Percentiles rank a stretch among this genome's conserved stretches.
phyloP scores from a whole-genome alignment of 176 grass and related monocot species.

The Carex pumila region DNA sequence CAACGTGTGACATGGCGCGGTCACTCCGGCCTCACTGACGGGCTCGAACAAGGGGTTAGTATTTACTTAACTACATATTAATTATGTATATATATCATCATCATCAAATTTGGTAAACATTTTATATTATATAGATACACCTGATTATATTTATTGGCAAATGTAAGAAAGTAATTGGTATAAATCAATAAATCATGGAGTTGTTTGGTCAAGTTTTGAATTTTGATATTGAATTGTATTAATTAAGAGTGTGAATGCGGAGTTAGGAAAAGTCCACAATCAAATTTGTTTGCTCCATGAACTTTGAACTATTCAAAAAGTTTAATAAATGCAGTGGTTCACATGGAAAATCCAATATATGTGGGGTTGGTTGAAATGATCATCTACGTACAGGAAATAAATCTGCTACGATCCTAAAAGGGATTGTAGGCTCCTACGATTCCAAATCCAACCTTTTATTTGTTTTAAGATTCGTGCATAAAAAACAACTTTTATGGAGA shows the following conservation, averaged over 20 bases:
- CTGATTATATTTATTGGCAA: not conserved
- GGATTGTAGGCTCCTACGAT: no score
- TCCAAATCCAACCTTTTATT: no score
- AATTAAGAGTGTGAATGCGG: not conserved
- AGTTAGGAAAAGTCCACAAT: not conserved
- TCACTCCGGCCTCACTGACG: constrained; percentile 91
- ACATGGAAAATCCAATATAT: not conserved
- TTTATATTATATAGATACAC: no score
- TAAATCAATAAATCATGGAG: no score
- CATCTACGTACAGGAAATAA: not conserved
- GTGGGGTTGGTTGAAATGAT: not conserved
- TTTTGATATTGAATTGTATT: not conserved
- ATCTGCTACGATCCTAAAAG: no score
- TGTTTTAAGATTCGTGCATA: no score
- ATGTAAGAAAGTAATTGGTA: not conserved
- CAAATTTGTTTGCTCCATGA: not conserved
- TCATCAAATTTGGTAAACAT: not conserved
- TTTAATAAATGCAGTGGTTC: not conserved
- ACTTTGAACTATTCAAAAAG: constrained; percentile 8
- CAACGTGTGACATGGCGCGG: constrained; percentile 78
- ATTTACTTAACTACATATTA: not conserved
- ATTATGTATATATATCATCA: not conserved
- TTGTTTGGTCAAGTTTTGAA: not conserved
- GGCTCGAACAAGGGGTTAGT: constrained; percentile 82
- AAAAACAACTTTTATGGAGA: no score